Evolutionary conservation across 139 green algal genomes (phyloP).

Genomic region (Tetradesmus obliquus): DNA sequence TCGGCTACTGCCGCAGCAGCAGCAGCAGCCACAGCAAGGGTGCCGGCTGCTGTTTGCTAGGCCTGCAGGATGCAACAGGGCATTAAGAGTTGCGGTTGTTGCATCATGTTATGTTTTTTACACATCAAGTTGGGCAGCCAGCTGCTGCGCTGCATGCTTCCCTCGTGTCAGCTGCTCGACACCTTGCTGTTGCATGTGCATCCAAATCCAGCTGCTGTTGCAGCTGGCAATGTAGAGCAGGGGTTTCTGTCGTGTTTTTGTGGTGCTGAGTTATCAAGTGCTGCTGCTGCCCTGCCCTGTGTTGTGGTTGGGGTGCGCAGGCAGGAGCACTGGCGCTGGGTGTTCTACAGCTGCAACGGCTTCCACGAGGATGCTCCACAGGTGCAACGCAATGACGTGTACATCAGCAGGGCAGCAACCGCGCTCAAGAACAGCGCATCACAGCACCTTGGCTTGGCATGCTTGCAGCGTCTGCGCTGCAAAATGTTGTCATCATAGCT

Average conservation of each 20-base stretch:
- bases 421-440: too few species aligned
- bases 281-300: background rate
- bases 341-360: slow-evolving; percentile 40
- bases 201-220: background rate
- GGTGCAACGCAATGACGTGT: background rate
- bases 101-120: background rate
- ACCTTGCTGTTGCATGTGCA: background rate
- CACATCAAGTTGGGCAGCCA: too few species aligned
- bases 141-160: too few species aligned
- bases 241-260: background rate
- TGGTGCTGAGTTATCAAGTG: background rate
- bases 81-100: background rate
- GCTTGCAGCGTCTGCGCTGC: too few species aligned
- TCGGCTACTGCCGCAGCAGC: background rate
- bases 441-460: too few species aligned
- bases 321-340: slow-evolving; percentile 7
- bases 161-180: too few species aligned
- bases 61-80: background rate
- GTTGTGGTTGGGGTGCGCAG: background rate
- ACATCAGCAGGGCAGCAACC: background rate
- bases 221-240: background rate
- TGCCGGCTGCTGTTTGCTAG: background rate
- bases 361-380: slow-evolving; percentile 29
- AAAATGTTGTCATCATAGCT: too few species aligned
- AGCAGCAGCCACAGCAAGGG: background rate